Percentiles rank a stretch among this genome's conserved stretches.
Evolutionary conservation across 2,329 filamentous ascomycete species (phyloP).

Genomic region (Lojkania enalia): DNA sequence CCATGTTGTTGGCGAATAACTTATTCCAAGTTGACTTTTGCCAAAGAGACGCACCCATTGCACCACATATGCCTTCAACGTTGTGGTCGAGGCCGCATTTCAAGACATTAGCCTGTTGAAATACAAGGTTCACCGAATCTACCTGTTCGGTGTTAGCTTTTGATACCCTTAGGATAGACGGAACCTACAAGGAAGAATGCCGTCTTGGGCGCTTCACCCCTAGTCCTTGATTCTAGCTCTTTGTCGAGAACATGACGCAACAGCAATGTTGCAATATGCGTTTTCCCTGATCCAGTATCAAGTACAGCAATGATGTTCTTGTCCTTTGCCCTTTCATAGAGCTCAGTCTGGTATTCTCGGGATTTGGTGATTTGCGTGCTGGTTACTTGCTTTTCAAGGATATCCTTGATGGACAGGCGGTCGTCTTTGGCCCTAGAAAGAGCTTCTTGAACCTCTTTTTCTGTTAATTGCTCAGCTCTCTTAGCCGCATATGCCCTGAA

Average conservation of each 20-base stretch:
- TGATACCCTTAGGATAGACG: not conserved
- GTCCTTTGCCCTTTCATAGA: constrained; percentile 83
- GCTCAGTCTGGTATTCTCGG: constrained; percentile 86
- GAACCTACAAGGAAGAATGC: constrained; percentile 77
- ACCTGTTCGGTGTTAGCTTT: constrained; percentile 54
- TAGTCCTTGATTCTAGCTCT: constrained; percentile 71
- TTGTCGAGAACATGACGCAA: constrained; percentile 74
- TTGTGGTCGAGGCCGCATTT: constrained; percentile 77
- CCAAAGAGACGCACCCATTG: constrained; percentile 65
- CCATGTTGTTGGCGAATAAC: constrained; percentile 68
- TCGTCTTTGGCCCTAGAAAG: constrained; percentile 45
- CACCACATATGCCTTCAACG: constrained; percentile 74
- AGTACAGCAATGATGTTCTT: constrained; percentile 91
- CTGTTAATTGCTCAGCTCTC: constrained; percentile 48
- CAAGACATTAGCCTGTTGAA: constrained; percentile 85
- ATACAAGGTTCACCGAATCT: constrained; percentile 85
- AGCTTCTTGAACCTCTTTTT: constrained; percentile 40
- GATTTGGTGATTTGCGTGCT: constrained; percentile 71
- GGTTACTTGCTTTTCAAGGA: constrained; percentile 58
- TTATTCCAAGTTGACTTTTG: constrained; percentile 62
- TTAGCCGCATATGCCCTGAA: constrained; percentile 49
- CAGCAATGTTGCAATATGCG: constrained; percentile 87
- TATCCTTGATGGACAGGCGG: constrained; percentile 55
- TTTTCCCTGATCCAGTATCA: constrained; percentile 95
- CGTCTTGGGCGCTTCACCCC: constrained; percentile 64